A percentile compares a stretch with the other conserved stretches of the same genome.
Conservation (phyloP, 768 basidiomycete species). For the Dictyophora rubrovolvata region DNA sequence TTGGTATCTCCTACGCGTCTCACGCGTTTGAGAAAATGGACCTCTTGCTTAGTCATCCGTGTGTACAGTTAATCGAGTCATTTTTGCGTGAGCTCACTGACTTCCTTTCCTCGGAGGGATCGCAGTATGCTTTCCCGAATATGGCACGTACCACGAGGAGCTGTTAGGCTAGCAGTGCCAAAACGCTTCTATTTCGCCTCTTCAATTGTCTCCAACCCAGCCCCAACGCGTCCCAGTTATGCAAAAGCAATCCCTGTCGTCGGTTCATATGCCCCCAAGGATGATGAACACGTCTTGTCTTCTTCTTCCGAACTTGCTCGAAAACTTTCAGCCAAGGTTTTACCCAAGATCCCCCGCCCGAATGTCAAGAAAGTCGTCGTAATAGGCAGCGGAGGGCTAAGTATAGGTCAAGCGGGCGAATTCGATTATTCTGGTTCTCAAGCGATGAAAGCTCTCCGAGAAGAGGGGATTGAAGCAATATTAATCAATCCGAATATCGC, state of each 20-base stretch:
- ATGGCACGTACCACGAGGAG: not conserved
- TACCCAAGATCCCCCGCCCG: slow-evolving; percentile 84
- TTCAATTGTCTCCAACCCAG: slow-evolving; percentile 26
- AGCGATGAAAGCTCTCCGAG: slow-evolving; percentile 93
- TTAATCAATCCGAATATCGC: slow-evolving; percentile 99
- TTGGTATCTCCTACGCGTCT: not conserved
- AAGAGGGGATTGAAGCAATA: slow-evolving; percentile 89
- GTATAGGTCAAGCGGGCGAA: slow-evolving; percentile 97
- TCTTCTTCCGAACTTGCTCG: slow-evolving; percentile 93
- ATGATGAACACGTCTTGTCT: slow-evolving; percentile 68
- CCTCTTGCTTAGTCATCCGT: not conserved
- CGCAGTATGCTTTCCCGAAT: not conserved
- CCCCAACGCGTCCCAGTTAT: slow-evolving; percentile 42
- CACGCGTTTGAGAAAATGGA: not conserved
- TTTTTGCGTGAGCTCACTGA: not conserved
- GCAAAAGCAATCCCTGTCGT: slow-evolving; percentile 71
- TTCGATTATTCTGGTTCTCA: slow-evolving; percentile 99
- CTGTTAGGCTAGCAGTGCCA: not conserved
- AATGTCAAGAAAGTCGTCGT: slow-evolving; percentile 93
- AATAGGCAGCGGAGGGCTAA: slow-evolving; percentile 91
- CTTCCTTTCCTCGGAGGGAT: not conserved
- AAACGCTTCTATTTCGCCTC: slow-evolving; percentile 45
- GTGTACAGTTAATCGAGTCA: not conserved
- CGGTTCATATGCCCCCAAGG: slow-evolving; percentile 54
- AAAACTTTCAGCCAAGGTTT: slow-evolving; percentile 85